Conservation (phyloP, 768 basidiomycete species). For the Suillus spraguei region DNA sequence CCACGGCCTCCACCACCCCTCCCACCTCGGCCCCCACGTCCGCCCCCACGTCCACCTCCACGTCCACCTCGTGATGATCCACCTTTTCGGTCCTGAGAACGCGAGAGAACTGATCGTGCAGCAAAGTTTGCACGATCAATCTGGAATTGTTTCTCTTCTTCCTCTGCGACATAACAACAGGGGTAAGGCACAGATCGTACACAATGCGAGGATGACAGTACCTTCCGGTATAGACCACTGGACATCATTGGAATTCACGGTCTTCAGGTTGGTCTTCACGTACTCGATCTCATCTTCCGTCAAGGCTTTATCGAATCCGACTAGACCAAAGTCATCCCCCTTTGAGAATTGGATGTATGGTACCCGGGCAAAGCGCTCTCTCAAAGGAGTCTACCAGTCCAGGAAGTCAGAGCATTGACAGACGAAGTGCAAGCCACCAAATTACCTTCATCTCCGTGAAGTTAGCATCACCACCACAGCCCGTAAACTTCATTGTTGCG, state of each 20-base stretch:
- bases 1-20: slow-evolving; percentile 39
- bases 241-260: slow-evolving; percentile 64
- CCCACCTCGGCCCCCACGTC: slow-evolving; percentile 30
- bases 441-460: slow-evolving; percentile 63
- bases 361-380: slow-evolving; percentile 46
- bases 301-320: slow-evolving; percentile 64
- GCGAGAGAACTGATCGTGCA: slow-evolving; percentile 49
- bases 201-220: slow-evolving; percentile 27
- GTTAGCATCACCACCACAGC: slow-evolving; percentile 56
- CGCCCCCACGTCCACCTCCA: slow-evolving; percentile 44
- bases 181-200: slow-evolving; percentile 8
- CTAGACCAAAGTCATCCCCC: slow-evolving; percentile 48
- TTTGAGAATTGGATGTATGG: slow-evolving; percentile 51
- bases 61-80: slow-evolving; percentile 45
- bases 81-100: slow-evolving; percentile 43
- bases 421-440: slow-evolving; percentile 5
- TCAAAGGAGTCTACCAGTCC: slow-evolving; percentile 41
- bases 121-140: slow-evolving; percentile 73
- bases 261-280: slow-evolving; percentile 66
- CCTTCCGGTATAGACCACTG: slow-evolving; percentile 67
- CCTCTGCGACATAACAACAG: slow-evolving; percentile 47
- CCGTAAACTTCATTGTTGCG: slow-evolving; percentile 50
- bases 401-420: slow-evolving; percentile 4
- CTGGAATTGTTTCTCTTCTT: slow-evolving; percentile 71
- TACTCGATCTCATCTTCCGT: slow-evolving; percentile 73